Base-by-base conservation (phyloP, 1,139 yeast species). In the Candida albicans region DNA sequence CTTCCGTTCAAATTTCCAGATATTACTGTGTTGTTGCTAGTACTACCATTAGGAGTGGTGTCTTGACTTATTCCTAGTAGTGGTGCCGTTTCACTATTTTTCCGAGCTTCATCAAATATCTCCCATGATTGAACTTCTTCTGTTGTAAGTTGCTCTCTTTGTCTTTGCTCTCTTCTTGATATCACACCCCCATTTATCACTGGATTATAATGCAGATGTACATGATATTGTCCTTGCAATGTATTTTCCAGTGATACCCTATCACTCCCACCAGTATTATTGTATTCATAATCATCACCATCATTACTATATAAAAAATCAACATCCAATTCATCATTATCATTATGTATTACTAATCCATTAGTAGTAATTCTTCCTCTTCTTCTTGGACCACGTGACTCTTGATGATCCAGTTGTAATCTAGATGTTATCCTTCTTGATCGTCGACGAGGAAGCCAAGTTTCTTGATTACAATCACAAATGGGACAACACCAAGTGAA, bases 61-160 rank as follows among this genome's bases (percentile, higher is more conserved):
- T 29, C 11, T 27, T 9, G 7, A 18, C 22, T 18, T 18, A 5
- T 18, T 4, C 15, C 31, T 14, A 29, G 13, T 2, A 11, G 27
- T 15, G 10, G 13, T 8, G 8, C 34, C 7, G 10, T 15, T n/a
- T 36, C 33, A 22, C 29, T 18, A 5, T 43, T 41, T 10, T 42
- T 46, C 30, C 68, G 53, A 1, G 65, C 71, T 40, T 55, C 56
- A 4, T 73, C 75, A 47, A 71, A 72, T 34, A 62, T 44, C 22
- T 64, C 65, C 79, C 79, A 73, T 1, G 77, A 64, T 37, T 57
- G 56, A 5, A 60, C 50, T 46, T 73, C 79, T 24, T 72, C 79
- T 10, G 58, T 52, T 1, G 72, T 59, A 15, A 71, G 52, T 32
- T 54, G 57, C 42, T 64, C 61, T 8, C 55, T 46, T 28, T 62